Percentiles rank a stretch among this genome's conserved stretches.
Evolutionary conservation across 192 early-diverging fungal genomes (phyloP).

Genomic region (Backusella liffmaniae): DNA sequence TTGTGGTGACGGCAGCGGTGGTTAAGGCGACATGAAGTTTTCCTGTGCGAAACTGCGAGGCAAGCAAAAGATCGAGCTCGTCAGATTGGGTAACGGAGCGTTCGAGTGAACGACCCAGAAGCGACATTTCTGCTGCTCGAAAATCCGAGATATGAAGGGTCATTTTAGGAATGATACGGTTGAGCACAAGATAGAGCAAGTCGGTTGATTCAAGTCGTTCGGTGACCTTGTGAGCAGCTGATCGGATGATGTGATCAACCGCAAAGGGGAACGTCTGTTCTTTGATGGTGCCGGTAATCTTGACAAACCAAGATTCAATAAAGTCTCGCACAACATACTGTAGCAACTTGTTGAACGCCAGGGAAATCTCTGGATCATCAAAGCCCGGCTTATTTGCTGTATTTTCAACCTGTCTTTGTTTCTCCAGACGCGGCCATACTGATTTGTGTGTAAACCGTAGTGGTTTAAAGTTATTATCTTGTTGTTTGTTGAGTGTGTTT

Average conservation of each 20-base stretch:
- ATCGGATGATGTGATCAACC: conserved; percentile 49
- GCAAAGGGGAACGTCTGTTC: conserved; percentile 47
- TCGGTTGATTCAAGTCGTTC: conserved; percentile 56
- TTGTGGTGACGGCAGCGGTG: conserved; percentile 39
- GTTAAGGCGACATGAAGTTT: conserved; percentile 60
- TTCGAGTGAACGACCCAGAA: conserved; percentile 45
- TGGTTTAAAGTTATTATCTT: conserved; percentile 16
- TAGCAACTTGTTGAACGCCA: conserved; percentile 48
- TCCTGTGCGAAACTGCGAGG: conserved; percentile 53
- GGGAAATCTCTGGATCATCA: conserved; percentile 29
- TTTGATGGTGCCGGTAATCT: conserved; percentile 36
- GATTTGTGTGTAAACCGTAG: not conserved
- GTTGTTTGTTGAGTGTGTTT: not conserved
- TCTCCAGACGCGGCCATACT: conserved; percentile 6
- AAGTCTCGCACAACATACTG: conserved; percentile 55
- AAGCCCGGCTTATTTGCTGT: not conserved
- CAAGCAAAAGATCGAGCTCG: conserved; percentile 56
- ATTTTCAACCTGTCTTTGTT: conserved; percentile 3
- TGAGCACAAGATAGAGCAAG: conserved; percentile 56
- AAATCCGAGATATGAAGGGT: conserved; percentile 70
- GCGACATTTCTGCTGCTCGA: conserved; percentile 54
- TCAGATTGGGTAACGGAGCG: conserved; percentile 51
- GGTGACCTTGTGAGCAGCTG: conserved; percentile 35
- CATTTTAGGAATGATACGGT: conserved; percentile 65
- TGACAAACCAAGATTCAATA: conserved; percentile 54